Percentiles rank a stretch among this genome's conserved stretches.
Evolutionary conservation across 2,329 filamentous ascomycete species (phyloP).

Genomic region (Alternaria triticimaculans): DNA sequence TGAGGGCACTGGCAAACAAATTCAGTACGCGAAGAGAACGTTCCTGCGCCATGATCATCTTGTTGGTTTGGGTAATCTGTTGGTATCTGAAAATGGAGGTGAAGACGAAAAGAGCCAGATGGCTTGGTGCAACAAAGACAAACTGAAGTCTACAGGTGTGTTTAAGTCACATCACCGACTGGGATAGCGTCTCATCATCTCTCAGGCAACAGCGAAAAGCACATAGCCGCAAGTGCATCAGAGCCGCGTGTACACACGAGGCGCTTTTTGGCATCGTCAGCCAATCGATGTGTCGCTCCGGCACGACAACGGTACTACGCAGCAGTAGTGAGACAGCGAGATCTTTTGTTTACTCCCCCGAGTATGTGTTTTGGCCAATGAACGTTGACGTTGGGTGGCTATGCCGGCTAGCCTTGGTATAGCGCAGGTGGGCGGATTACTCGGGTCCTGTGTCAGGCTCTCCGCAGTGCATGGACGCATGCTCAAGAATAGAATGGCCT

Average conservation of each 20-base stretch:
- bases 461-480: neutral
- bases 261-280: neutral
- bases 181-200: neutral
- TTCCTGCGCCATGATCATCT: conserved; percentile 11
- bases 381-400: neutral
- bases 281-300: neutral
- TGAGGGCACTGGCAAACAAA: conserved; percentile 13
- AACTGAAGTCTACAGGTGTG: neutral
- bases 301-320: neutral
- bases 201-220: conserved; percentile 20
- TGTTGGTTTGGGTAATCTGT: neutral
- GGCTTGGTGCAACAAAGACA: neutral
- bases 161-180: neutral
- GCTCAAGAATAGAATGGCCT: neutral
- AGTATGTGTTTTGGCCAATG: neutral
- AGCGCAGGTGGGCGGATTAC: neutral
- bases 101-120: neutral
- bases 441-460: neutral
- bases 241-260: conserved; percentile 13
- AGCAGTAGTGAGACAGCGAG: neutral
- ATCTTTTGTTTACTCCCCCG: neutral
- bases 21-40: conserved; percentile 14
- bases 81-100: neutral
- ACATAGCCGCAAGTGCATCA: neutral
- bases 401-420: neutral